These are phyloP conservation scores for Diaporthe sp. DNA, from an alignment of 2,329 filamentous ascomycete genomes.

Conservation along the genomic window DNA sequence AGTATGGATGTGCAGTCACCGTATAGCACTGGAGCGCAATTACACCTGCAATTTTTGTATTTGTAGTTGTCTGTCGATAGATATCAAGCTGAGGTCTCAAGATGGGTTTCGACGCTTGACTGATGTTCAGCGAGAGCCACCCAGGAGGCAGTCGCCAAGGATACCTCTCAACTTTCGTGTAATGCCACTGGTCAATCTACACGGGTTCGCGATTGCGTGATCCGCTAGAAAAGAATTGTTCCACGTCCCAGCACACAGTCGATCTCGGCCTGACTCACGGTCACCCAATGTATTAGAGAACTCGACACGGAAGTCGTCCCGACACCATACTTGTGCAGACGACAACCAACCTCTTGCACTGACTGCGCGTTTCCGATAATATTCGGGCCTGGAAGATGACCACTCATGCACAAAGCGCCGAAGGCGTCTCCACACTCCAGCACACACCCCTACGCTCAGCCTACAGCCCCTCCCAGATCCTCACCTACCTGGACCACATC, in stretches of 20 bases:
- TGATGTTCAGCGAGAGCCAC: neutral
- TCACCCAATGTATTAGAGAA: neutral
- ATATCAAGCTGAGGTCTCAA: neutral
- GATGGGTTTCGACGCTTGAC: neutral
- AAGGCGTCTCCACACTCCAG: neutral
- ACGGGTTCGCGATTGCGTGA: neutral
- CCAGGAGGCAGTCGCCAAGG: neutral
- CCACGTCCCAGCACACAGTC: neutral
- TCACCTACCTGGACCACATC: slow-evolving; percentile 33
- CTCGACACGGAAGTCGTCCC: neutral
- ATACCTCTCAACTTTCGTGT: neutral
- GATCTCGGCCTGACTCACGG: slow-evolving; percentile 1
- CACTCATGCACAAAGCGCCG: neutral
- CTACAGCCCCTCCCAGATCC: slow-evolving; percentile 31
- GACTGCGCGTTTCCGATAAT: neutral
- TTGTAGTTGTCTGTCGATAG: neutral
- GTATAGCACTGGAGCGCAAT: neutral
- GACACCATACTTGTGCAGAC: neutral
- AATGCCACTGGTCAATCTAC: slow-evolving; percentile 3
- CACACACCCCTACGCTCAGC: slow-evolving; percentile 5
- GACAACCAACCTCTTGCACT: neutral
- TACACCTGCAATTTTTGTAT: neutral
- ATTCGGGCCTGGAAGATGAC: neutral
- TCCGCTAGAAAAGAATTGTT: neutral
- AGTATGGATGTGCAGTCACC: neutral